Conservation (phyloP, 2,329 filamentous ascomycete genomes). For the Chaetomiaceae sp. region DNA sequence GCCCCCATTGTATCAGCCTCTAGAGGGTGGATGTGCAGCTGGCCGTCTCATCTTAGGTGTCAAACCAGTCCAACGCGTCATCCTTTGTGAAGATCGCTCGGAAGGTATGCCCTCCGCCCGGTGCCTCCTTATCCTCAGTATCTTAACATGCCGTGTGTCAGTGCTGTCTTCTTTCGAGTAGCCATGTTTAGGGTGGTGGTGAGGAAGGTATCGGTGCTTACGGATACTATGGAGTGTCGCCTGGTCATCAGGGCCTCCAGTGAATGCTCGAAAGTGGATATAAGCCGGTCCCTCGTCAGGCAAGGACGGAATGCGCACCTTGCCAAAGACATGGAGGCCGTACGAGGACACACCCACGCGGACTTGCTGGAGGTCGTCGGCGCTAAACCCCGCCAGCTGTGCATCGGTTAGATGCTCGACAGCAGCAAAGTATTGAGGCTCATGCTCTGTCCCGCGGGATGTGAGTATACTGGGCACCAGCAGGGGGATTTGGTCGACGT, state of each 20-base stretch:
- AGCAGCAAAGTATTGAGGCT: constrained; percentile 51
- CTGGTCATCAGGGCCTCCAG: constrained; percentile 37
- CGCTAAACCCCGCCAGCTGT: constrained; percentile 35
- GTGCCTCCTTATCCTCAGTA: constrained; percentile 41
- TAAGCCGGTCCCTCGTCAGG: constrained; percentile 36
- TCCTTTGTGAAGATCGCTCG: constrained; percentile 42
- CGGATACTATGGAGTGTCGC: constrained; percentile 43
- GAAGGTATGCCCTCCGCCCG: constrained; percentile 40
- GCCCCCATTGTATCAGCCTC: too few relatives aligned
- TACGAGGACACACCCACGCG: constrained; percentile 44
- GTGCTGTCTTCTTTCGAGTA: not conserved
- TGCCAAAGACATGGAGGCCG: constrained; percentile 46
- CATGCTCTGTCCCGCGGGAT: constrained; percentile 40
- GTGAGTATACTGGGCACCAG: too few relatives aligned
- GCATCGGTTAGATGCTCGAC: constrained; percentile 37
- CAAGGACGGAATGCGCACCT: constrained; percentile 42
- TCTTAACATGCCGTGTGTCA: constrained; percentile 20
- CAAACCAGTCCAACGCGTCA: constrained; percentile 51
- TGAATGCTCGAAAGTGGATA: constrained; percentile 46
- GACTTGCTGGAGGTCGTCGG: constrained; percentile 40
- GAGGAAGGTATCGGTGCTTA: not conserved
- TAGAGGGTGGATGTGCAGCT: too few relatives aligned
- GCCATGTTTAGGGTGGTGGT: not conserved
- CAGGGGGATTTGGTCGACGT: too few relatives aligned
- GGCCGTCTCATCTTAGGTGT: constrained; percentile 41